phyloP scores from a whole-genome alignment of 305 asterid species.

The Fraxinus baroniana region DNA sequence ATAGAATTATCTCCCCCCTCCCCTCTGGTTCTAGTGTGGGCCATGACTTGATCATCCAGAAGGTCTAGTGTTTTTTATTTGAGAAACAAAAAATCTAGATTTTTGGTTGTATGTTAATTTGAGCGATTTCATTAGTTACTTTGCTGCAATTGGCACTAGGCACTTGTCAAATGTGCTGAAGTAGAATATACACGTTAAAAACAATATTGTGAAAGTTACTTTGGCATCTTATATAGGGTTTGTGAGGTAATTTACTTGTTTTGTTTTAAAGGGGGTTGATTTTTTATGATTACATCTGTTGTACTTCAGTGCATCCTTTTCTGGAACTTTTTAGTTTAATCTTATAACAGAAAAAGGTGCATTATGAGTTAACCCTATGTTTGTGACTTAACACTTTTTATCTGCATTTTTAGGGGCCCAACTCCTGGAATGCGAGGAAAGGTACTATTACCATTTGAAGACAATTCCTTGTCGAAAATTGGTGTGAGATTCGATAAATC shows the following conservation, averaged over 20 bases:
- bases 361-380: conserved; percentile 12
- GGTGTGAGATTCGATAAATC: conserved; percentile 77
- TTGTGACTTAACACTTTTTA: conserved; percentile 25
- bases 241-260: conserved; percentile 11
- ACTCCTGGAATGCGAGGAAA: conserved; percentile 73
- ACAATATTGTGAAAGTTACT: not conserved
- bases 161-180: not conserved
- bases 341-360: not conserved
- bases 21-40: not conserved
- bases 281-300: not conserved
- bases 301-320: not conserved
- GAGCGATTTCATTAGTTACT: not conserved
- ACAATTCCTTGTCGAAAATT: conserved; percentile 67
- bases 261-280: not conserved
- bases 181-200: not conserved
- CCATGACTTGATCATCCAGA: not conserved
- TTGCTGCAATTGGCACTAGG: not conserved
- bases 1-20: no score
- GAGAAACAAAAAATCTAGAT: not conserved
- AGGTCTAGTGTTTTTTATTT: conserved; percentile 7
- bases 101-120: not conserved
- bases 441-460: conserved; percentile 71
- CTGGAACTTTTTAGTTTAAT: not conserved
- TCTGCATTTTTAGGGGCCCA: conserved; percentile 65
- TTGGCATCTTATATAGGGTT: conserved; percentile 1